A percentile compares a stretch with the other conserved stretches of the same genome.
These are phyloP conservation scores for Leccinum olivaceopallidum DNA, from an alignment of 768 basidiomycete species.

Conservation along the genomic window DNA sequence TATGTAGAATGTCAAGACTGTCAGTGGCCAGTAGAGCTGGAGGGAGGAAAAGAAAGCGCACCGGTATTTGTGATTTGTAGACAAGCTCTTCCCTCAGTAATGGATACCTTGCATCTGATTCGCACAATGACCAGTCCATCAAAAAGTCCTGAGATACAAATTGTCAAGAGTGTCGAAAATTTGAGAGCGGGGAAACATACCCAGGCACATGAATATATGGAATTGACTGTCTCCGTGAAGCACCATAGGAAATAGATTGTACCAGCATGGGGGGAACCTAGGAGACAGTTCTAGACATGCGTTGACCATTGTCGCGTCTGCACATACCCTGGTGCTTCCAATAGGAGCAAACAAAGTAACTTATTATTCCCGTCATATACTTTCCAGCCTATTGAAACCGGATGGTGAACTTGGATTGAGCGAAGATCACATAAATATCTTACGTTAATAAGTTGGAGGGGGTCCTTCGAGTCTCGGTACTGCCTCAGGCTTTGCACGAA, in stretches of 20 bases:
- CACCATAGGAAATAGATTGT: slow-evolving; percentile 68
- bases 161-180: not conserved
- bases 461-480: slow-evolving; percentile 71
- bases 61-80: slow-evolving; percentile 63
- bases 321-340: slow-evolving; percentile 69
- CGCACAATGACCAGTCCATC: slow-evolving; percentile 93
- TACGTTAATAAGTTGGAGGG: slow-evolving; percentile 87
- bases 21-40: not conserved
- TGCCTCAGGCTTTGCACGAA: slow-evolving; percentile 85
- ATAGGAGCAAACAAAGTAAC: slow-evolving; percentile 65
- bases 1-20: slow-evolving; percentile 25
- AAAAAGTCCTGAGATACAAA: slow-evolving; percentile 64
- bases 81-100: slow-evolving; percentile 74
- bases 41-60: slow-evolving; percentile 31
- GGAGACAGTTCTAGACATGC: not conserved
- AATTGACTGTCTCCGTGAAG: slow-evolving; percentile 59
- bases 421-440: not conserved
- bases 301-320: not conserved
- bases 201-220: slow-evolving; percentile 78
- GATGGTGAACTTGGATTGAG: not conserved
- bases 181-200: slow-evolving; percentile 40
- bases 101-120: slow-evolving; percentile 51
- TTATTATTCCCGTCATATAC: slow-evolving; percentile 66
- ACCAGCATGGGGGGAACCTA: slow-evolving; percentile 37
- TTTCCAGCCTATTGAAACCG: slow-evolving; percentile 68